phyloP scores from a whole-genome alignment of 176 grass and related monocot genomes.

The Phragmites australis region DNA sequence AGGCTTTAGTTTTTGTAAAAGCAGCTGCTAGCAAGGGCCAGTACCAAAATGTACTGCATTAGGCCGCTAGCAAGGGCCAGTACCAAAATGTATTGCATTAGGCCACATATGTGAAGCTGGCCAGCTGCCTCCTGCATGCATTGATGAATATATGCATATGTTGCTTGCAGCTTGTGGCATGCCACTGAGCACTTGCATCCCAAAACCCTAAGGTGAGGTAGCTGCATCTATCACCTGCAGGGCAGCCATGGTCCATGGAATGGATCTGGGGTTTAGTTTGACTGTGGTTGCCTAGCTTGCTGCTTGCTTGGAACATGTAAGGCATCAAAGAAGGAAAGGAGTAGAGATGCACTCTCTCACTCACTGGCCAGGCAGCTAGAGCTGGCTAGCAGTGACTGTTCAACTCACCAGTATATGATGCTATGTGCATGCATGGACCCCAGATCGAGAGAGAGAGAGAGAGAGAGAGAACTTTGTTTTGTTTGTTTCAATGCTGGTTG shows the following conservation, averaged over 20 bases:
- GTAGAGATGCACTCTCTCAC: not conserved
- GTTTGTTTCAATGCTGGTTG: conserved; percentile 51
- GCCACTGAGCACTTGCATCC: conserved; percentile 38
- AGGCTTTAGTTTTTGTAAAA: conserved; percentile 11
- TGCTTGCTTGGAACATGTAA: conserved; percentile 18
- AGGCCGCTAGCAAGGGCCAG: conserved; percentile 12
- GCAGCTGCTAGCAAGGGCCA: conserved; percentile 12
- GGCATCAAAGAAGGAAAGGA: conserved; percentile 11
- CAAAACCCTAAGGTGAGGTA: conserved; percentile 5
- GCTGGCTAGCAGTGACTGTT: conserved; percentile 11
- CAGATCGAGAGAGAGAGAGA: not conserved
- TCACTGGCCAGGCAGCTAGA: not conserved
- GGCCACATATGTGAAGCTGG: conserved; percentile 12
- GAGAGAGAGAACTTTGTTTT: not conserved
- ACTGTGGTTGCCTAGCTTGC: conserved; percentile 25
- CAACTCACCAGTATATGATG: conserved; percentile 32
- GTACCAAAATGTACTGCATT: conserved; percentile 26
- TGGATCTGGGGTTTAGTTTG: conserved; percentile 44
- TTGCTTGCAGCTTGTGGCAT: conserved; percentile 53
- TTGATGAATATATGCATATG: conserved; percentile 32
- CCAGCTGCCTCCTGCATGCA: conserved; percentile 23
- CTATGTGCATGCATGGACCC: not conserved
- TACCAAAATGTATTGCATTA: conserved; percentile 27
- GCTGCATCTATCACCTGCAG: conserved; percentile 34
- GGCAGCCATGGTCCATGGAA: conserved; percentile 30